Base-by-base conservation (phyloP, 305 asterid species). In the Solanum hybrid region DNA sequence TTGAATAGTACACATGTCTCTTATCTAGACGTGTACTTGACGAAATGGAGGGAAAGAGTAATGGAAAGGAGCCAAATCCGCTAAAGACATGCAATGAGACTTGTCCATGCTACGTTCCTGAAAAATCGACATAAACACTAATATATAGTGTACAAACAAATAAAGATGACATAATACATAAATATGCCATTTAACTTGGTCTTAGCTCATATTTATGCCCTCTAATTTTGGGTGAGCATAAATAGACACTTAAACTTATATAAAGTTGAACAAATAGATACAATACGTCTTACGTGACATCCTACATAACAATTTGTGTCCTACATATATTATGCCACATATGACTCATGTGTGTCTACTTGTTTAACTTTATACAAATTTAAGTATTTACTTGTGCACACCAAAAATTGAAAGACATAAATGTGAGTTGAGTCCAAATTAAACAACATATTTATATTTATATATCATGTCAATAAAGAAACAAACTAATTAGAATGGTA, bases 321-420 rank as follows among this genome's bases (percentile, higher is more conserved):
- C 22, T 51, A 51, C 66, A 16, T 51, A 0, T 51, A 51, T 51
- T 51, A 16, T 51, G 66, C 20, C 66, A 51, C 66, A 51, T 16
- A 5, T 51, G 66, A 51, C 3, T 6, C n/a, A 17, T 2, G 9
- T 51, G 22, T 51, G n/a, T 51, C n/a, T 17, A 51, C n/a, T 51
- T 51, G 9, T 51, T 51, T 17, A 51, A 6, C 10, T 51, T 51
- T 51, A 51, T 17, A 51, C 8, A 1, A 16, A 0, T 51, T 51
- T 12, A 42, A 42, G 3, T 12, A 4, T 16, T 0, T 16, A 51
- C 0, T 16, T 51, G 0, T 51, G 1, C 0, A 51, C n/a, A 16
- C 0, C 4, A 0, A 51, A 51, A 51, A 51, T 17, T 16, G 9
- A 51, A 51, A 0, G 1, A 6, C n/a, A 51, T 51, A 51, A 51